phyloP scores from a whole-genome alignment of 108 stramenopile species.

The Schizochytrium sp. region DNA sequence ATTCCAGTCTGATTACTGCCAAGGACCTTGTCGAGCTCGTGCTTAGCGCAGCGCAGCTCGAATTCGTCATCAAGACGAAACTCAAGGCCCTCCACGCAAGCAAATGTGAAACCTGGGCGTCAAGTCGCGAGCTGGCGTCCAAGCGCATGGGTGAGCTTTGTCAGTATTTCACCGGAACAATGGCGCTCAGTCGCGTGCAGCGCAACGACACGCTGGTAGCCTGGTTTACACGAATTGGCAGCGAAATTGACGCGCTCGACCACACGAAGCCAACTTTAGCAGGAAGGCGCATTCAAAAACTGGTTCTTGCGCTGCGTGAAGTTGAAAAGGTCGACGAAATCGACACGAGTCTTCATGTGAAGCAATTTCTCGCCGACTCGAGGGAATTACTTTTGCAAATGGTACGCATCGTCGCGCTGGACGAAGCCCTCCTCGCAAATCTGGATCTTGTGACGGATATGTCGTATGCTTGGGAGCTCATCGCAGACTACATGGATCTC shows the following conservation, averaged over 20 bases:
- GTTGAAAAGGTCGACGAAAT: conserved; percentile 56
- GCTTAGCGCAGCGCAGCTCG: conserved; percentile 52
- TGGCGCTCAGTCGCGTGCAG: conserved; percentile 40
- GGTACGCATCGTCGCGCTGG: conserved; percentile 49
- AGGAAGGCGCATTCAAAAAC: conserved; percentile 50
- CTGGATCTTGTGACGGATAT: conserved; percentile 51
- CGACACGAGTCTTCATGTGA: conserved; percentile 49
- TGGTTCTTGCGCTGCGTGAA: conserved; percentile 52
- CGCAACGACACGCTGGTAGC: conserved; percentile 43
- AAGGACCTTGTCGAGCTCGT: conserved; percentile 48
- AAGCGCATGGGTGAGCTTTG: conserved; percentile 44
- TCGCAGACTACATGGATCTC: conserved; percentile 46
- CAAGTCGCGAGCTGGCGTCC: conserved; percentile 22
- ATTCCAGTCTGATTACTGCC: conserved; percentile 25
- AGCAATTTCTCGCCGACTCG: conserved; percentile 42
- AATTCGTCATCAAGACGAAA: conserved; percentile 44
- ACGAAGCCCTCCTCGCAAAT: conserved; percentile 31
- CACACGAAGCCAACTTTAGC: conserved; percentile 41
- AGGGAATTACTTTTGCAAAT: conserved; percentile 48
- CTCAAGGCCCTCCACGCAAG: conserved; percentile 37
- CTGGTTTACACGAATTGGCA: conserved; percentile 48
- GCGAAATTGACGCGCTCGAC: conserved; percentile 40
- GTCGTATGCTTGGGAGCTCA: conserved; percentile 51
- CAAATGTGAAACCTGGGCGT: conserved; percentile 47
- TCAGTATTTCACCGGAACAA: conserved; percentile 50